Evolutionary conservation across 306 rosid genomes (phyloP).

Genomic region (Lotus japonicus): DNA sequence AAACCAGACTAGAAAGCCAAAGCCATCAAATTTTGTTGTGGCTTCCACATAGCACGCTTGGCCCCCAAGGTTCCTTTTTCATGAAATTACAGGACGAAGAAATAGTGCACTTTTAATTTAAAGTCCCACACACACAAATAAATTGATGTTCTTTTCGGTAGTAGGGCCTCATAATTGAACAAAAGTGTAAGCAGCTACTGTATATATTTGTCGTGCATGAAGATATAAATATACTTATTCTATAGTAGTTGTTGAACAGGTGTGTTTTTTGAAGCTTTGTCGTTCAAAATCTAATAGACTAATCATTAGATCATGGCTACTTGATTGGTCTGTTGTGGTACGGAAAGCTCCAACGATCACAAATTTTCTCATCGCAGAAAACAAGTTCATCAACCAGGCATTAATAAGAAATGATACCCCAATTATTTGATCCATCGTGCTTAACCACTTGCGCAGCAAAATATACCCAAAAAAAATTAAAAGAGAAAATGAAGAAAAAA

Average conservation of each 20-base stretch:
- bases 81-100: slow-evolving; percentile 24
- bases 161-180: slow-evolving; percentile 20
- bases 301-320: slow-evolving; percentile 32
- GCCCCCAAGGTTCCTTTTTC: slow-evolving; percentile 18
- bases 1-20: slow-evolving; percentile 46
- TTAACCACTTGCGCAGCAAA: neutral
- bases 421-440: slow-evolving; percentile 19
- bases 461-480: neutral
- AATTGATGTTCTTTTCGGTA: neutral
- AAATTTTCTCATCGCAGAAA: slow-evolving; percentile 4
- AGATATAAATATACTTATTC: slow-evolving; percentile 1
- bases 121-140: neutral
- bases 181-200: neutral
- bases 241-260: slow-evolving; percentile 25
- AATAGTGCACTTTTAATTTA: slow-evolving; percentile 19
- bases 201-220: slow-evolving; percentile 10
- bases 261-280: slow-evolving; percentile 25
- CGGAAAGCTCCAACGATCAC: slow-evolving; percentile 26
- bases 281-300: slow-evolving; percentile 25
- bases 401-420: neutral
- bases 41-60: slow-evolving; percentile 35
- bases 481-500: neutral
- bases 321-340: slow-evolving; percentile 3
- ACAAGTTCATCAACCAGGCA: neutral
- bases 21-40: slow-evolving; percentile 24